These are phyloP conservation scores for Wallacemonas sp. DNA, from an alignment of 208 protist species.

Conservation along the genomic window DNA sequence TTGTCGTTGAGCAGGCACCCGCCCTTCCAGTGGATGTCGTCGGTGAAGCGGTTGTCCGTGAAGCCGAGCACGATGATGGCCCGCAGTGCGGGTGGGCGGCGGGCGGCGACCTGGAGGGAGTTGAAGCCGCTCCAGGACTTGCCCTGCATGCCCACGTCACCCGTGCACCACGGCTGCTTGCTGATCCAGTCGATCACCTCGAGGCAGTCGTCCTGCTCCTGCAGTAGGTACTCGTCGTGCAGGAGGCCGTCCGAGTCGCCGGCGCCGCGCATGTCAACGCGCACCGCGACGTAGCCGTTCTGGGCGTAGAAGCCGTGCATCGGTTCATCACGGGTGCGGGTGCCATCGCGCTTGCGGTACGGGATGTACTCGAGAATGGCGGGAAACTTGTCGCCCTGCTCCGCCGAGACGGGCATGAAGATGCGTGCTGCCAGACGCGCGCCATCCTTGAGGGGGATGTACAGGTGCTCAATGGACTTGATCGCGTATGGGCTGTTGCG, in stretches of 20 bases:
- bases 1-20: constrained; percentile 73
- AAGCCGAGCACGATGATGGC: constrained; percentile 72
- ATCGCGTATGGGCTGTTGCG: constrained; percentile 36
- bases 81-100: constrained; percentile 46
- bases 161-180: constrained; percentile 58
- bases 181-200: constrained; percentile 72
- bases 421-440: constrained; percentile 44
- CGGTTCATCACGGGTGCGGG: constrained; percentile 54
- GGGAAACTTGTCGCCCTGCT: constrained; percentile 26
- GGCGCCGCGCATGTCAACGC: constrained; percentile 67
- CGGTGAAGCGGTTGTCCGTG: constrained; percentile 65
- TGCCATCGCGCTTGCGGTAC: constrained; percentile 68
- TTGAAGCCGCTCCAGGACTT: constrained; percentile 77
- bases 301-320: constrained; percentile 73
- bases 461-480: constrained; percentile 43
- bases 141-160: constrained; percentile 67
- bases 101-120: constrained; percentile 61
- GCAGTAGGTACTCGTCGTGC: constrained; percentile 56
- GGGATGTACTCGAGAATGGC: constrained; percentile 71
- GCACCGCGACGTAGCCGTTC: constrained; percentile 49
- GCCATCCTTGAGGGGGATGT: constrained; percentile 46
- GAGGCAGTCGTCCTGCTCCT: constrained; percentile 62
- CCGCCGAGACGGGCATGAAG: constrained; percentile 45
- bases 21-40: constrained; percentile 75
- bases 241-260: constrained; percentile 63